Conservation (phyloP, 1,284 basidiomycete species). For the Ceratobasidium sp. region DNA sequence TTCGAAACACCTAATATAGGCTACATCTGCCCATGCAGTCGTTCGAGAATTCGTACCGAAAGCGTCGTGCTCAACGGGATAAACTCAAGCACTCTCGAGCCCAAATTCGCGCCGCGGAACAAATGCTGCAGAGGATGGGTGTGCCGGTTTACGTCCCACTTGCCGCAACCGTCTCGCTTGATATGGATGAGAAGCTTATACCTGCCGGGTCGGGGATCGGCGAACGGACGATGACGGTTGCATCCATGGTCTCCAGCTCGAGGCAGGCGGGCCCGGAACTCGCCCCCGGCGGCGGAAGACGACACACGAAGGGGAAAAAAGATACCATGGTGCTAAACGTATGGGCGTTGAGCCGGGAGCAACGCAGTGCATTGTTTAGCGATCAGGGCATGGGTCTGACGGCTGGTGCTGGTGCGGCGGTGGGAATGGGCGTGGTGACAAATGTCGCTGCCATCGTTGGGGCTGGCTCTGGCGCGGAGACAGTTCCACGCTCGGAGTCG, state of each 20-base stretch:
- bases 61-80: constrained; percentile 55
- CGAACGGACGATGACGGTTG: constrained; percentile 3
- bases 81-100: constrained; percentile 52
- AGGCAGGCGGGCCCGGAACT: not conserved
- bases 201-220: not conserved
- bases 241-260: not conserved
- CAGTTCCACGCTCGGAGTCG: not conserved
- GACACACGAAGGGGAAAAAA: not conserved
- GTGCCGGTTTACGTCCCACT: constrained; percentile 59
- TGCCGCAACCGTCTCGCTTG: not conserved
- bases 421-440: not conserved
- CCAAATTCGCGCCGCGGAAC: constrained; percentile 58
- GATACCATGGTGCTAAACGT: constrained; percentile 15
- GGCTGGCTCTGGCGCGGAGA: not conserved
- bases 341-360: constrained; percentile 23
- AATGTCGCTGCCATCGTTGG: not conserved
- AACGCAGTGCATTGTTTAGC: constrained; percentile 20
- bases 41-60: constrained; percentile 65
- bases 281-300: not conserved
- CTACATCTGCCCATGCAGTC: constrained; percentile 45
- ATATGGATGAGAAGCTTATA: constrained; percentile 1
- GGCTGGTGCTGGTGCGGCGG: not conserved
- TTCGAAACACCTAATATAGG: constrained; percentile 43
- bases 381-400: not conserved
- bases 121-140: constrained; percentile 59